phyloP scores from a whole-genome alignment of 2,329 filamentous ascomycete species.

The Exophiala bonariae region DNA sequence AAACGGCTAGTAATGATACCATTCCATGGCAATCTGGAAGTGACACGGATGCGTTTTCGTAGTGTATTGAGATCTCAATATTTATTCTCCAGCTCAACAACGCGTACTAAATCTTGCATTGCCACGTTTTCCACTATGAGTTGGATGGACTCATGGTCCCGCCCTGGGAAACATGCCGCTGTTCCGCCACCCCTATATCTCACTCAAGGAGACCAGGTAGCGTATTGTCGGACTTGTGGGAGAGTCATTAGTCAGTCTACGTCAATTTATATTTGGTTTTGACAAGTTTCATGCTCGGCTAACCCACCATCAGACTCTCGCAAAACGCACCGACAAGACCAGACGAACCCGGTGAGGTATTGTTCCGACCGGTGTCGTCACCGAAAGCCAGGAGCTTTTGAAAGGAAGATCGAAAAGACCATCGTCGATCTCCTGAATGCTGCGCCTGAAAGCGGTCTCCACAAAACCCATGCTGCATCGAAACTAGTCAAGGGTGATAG shows the following conservation, averaged over 20 bases:
- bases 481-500: conserved; percentile 49
- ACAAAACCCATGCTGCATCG: conserved; percentile 28
- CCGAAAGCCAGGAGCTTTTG: conserved; percentile 51
- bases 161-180: conserved; percentile 41
- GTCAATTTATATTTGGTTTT: no score
- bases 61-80: no score
- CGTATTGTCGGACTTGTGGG: conserved; percentile 48
- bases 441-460: conserved; percentile 32
- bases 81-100: no score
- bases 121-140: conserved; percentile 34
- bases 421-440: conserved; percentile 37
- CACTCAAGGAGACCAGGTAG: conserved; percentile 46
- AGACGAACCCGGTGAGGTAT: conserved; percentile 49
- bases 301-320: conserved; percentile 35
- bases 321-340: conserved; percentile 35
- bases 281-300: no score
- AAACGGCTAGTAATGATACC: no score
- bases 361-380: conserved; percentile 58
- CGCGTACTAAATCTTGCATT: no score
- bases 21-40: no score
- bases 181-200: conserved; percentile 58
- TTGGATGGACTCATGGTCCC: conserved; percentile 52
- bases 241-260: conserved; percentile 42
- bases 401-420: conserved; percentile 51
- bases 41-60: no score